Conservation (phyloP, 2,329 filamentous ascomycete species). For the Aspergillus intermedius region DNA sequence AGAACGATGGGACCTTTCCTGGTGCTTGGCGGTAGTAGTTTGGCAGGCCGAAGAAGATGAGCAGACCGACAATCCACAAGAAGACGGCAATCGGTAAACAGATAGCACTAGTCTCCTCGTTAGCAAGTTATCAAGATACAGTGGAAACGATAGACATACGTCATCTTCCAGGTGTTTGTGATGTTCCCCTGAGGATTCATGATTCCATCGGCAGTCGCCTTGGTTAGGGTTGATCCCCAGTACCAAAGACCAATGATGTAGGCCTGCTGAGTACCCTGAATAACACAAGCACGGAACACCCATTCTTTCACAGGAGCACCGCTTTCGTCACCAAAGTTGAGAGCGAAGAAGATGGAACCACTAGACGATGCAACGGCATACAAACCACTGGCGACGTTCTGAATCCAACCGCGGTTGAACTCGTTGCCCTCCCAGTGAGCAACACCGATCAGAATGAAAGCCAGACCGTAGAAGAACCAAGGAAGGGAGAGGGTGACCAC, state of each 20-base stretch:
- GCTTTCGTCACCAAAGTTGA: slow-evolving; percentile 61
- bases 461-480: slow-evolving; percentile 57
- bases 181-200: slow-evolving; percentile 30
- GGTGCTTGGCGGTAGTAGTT: slow-evolving; percentile 61
- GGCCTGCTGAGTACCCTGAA: slow-evolving; percentile 61
- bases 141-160: slow-evolving; percentile 19
- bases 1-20: slow-evolving; percentile 60
- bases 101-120: slow-evolving; percentile 38
- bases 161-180: slow-evolving; percentile 41
- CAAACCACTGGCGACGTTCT: slow-evolving; percentile 55
- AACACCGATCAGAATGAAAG: slow-evolving; percentile 58
- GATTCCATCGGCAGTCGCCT: slow-evolving; percentile 37
- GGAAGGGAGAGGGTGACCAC: slow-evolving; percentile 54
- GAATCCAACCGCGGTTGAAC: slow-evolving; percentile 46
- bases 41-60: slow-evolving; percentile 57
- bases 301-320: slow-evolving; percentile 57
- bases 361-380: slow-evolving; percentile 59
- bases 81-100: slow-evolving; percentile 53
- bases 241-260: slow-evolving; percentile 62
- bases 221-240: slow-evolving; percentile 55
- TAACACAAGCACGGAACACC: slow-evolving; percentile 61
- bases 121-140: slow-evolving; percentile 5
- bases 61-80: slow-evolving; percentile 50
- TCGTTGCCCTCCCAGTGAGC: slow-evolving; percentile 48
- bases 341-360: slow-evolving; percentile 59